These are phyloP conservation scores for Leccinum solheimii DNA, from an alignment of 1,284 basidiomycete genomes.

Conservation along the genomic window DNA sequence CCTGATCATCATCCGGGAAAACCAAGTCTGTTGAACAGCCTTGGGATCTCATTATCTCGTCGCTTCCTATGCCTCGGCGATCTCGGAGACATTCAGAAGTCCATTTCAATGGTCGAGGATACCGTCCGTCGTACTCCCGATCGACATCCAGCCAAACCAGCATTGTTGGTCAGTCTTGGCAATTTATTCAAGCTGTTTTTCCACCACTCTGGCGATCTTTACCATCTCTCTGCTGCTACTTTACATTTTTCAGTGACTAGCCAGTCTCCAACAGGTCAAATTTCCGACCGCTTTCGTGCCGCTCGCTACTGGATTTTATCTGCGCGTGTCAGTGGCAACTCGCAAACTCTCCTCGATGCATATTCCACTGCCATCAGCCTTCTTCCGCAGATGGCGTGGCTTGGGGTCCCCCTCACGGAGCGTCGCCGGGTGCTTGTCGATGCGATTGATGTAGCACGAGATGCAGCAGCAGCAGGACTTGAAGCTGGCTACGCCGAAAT, in stretches of 20 bases:
- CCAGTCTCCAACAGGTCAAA: neutral
- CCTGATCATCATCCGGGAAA: neutral
- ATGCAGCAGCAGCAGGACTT: neutral
- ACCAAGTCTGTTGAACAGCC: neutral
- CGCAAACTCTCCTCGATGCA: neutral
- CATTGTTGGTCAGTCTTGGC: neutral
- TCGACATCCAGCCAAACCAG: neutral
- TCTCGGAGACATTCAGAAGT: neutral
- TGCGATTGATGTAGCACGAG: neutral
- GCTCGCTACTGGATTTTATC: neutral
- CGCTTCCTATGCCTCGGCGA: neutral
- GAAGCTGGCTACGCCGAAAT: neutral
- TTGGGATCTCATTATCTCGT: neutral
- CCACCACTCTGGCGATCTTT: neutral
- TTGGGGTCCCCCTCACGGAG: constrained; percentile 6
- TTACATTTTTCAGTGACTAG: neutral
- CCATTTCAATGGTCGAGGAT: neutral
- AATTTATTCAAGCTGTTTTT: neutral
- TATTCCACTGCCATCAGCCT: constrained; percentile 1
- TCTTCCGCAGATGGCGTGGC: constrained; percentile 6
- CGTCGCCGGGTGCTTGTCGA: neutral
- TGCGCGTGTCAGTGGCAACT: neutral
- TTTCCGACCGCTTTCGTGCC: neutral
- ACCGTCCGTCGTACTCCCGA: neutral
- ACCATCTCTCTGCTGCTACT: neutral